Percentiles rank a stretch among this genome's conserved stretches.
Conservation (phyloP, 371 early-diverging fungal genomes). For the Rhizopus stolonifer region DNA sequence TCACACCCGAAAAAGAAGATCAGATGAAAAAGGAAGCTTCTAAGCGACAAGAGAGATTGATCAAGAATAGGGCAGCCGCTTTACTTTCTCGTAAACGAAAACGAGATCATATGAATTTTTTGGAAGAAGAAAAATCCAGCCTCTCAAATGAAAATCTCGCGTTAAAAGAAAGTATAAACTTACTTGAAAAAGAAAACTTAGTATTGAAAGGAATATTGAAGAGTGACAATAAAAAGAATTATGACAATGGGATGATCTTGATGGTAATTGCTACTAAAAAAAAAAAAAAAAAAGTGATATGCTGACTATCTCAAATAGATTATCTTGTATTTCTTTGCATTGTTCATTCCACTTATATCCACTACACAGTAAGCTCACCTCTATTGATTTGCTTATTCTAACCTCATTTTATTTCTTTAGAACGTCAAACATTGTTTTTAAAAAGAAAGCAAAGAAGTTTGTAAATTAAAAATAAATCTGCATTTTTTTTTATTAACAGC, state of each 20-base stretch:
- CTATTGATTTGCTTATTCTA: too few species aligned
- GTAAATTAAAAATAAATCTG: neutral
- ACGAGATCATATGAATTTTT: slow-evolving; percentile 74
- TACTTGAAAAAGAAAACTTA: neutral
- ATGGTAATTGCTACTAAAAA: neutral
- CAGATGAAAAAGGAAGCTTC: slow-evolving; percentile 25
- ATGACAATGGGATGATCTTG: neutral
- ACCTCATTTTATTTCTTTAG: too few species aligned
- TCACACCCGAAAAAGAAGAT: slow-evolving; percentile 4
- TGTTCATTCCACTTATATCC: neutral
- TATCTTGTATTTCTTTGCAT: neutral
- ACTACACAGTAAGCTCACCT: too few species aligned
- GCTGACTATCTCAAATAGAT: neutral
- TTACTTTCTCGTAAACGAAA: slow-evolving; percentile 86
- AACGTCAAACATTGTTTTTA: neutral
- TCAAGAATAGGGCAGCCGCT: slow-evolving; percentile 90
- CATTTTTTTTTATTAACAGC: too few species aligned
- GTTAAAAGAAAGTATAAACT: slow-evolving; percentile 1
- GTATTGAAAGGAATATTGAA: neutral
- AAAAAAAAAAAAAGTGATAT: neutral
- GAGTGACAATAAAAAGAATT: too few species aligned
- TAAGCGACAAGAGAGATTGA: slow-evolving; percentile 86
- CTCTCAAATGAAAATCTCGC: slow-evolving; percentile 47
- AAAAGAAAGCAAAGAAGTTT: neutral
- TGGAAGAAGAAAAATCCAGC: slow-evolving; percentile 64